Base-by-base conservation (phyloP, 2,329 filamentous ascomycete species). In the Sporothrix humicola region DNA sequence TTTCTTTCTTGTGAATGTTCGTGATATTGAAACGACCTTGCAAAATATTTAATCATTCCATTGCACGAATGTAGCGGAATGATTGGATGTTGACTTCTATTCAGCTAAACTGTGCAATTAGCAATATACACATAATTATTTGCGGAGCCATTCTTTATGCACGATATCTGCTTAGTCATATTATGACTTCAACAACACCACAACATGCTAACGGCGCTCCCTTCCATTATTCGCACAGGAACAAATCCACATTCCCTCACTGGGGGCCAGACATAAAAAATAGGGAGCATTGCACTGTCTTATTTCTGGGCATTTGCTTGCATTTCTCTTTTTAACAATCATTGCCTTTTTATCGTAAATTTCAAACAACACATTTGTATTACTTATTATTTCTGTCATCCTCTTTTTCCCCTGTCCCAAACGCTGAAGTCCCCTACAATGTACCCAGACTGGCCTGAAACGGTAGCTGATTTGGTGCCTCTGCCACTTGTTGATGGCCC, bases 401-500 rank as follows among this genome's bases (percentile, higher is more conserved):
- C 23, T 7, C 4, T 58, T 12, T 58, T 3, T 5, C 7, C 20
- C 20, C 12, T 5, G 0, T 56, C 7, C 52, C 13, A 13, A 23
- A 9, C 56, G 5, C 23, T 13, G 1, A 23, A 42, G 26, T 31
- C 26, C 50, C 17, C 17, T 26, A 20, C 13, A 26, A 66, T 66
- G 65, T 69, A 69, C 23, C 65, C 65, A 31, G 65, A 50, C n/a
- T 52, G 44, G 65, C 65, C 65, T 12, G 9, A 69, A 12, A 46
- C 44, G 10, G 23, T 15, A 3, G 65, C 48, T 3, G 65, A 69
- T 31, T 8, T 69, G 46, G 65, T 52, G 20, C 65, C 58, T 9
- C 20, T 69, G 65, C 65, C 44, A 3, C 23, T 37, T 17, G 37
- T 26, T 13, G 58, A 61, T 31, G 65, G 65, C 42, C 65, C 65